phyloP scores from a whole-genome alignment of 805 yeast genomes.

The Cyberlindnera galapagoensis region DNA sequence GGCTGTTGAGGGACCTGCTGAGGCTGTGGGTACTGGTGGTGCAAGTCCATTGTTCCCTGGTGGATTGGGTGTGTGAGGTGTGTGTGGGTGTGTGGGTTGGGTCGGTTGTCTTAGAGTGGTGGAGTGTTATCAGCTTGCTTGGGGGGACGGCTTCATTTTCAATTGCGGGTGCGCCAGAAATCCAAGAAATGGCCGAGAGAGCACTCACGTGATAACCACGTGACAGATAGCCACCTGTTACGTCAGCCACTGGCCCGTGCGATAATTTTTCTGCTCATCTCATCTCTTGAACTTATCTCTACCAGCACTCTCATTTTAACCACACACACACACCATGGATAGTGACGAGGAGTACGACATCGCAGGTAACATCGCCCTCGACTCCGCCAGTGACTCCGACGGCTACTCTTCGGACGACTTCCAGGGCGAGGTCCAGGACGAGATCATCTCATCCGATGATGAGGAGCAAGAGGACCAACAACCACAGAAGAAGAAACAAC shows the following conservation, averaged over 20 bases:
- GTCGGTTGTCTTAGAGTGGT: conserved; percentile 5
- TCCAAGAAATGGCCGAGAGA: conserved; percentile 1
- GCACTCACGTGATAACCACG: no score
- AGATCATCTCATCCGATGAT: conserved; percentile 43
- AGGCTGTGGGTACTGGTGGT: background rate
- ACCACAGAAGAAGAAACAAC: conserved; percentile 23
- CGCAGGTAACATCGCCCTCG: conserved; percentile 51
- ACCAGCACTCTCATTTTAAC: no score
- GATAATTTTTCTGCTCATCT: no score
- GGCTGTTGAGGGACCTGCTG: conserved; percentile 2
- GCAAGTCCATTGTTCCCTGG: conserved; percentile 1
- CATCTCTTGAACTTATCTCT: no score
- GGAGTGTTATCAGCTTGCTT: conserved; percentile 8
- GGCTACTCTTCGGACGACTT: conserved; percentile 24
- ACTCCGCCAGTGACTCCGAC: conserved; percentile 33
- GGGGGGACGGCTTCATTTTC: no score
- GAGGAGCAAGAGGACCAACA: conserved; percentile 32
- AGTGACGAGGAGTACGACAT: conserved; percentile 48
- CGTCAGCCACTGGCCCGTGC: no score
- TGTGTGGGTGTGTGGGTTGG: conserved; percentile 3
- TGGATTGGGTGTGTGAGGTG: no score
- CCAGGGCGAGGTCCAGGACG: conserved; percentile 42
- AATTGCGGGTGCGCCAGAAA: conserved; percentile 2
- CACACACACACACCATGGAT: conserved; percentile 1
- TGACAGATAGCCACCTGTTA: no score